These are phyloP conservation scores for Capronia epimyces DNA, from an alignment of 2,329 filamentous ascomycete genomes.

Conservation along the genomic window DNA sequence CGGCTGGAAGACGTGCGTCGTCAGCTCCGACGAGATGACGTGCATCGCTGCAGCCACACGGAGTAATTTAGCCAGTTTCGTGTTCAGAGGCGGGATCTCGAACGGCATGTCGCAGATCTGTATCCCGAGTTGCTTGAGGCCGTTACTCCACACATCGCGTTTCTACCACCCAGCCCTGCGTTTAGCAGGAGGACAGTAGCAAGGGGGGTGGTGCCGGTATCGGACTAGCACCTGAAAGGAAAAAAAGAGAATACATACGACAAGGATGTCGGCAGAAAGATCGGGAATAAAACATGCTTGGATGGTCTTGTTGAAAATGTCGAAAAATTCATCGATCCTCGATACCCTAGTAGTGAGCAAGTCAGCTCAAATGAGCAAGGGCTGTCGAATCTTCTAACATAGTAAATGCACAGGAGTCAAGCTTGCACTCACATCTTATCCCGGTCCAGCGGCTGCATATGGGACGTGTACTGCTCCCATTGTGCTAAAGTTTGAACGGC, in stretches of 20 bases:
- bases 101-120: background rate
- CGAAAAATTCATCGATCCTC: background rate
- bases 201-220: too few relatives aligned
- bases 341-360: background rate
- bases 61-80: background rate
- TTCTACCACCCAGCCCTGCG: background rate
- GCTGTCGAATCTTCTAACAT: too few relatives aligned
- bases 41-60: background rate
- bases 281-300: background rate
- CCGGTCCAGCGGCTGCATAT: background rate
- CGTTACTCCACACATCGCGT: background rate
- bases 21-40: background rate
- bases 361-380: background rate
- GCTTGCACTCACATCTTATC: background rate
- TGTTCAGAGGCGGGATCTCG: background rate
- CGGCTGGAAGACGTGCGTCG: background rate
- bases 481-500: background rate
- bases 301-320: background rate
- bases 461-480: background rate
- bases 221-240: too few relatives aligned
- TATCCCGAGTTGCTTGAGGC: background rate
- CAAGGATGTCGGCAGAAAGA: background rate
- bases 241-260: background rate
- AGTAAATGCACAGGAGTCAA: too few relatives aligned
- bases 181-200: too few relatives aligned